Evolutionary conservation across 2,329 filamentous ascomycete species (phyloP).

Genomic region (Cladophialophora immunda): DNA sequence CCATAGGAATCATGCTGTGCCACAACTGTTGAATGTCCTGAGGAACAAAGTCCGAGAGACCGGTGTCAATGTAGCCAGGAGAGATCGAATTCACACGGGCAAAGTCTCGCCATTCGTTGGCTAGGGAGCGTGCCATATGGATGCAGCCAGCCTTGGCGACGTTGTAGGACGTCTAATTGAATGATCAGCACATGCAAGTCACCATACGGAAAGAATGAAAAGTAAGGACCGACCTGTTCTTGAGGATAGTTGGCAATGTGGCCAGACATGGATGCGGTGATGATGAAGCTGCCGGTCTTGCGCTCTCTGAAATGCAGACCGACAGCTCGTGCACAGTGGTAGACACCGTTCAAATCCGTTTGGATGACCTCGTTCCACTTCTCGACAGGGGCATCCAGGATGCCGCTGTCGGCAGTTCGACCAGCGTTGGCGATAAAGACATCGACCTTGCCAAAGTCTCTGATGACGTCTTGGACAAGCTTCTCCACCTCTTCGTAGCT

Average conservation of each 20-base stretch:
- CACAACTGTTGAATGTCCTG: constrained; percentile 66
- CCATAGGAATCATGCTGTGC: constrained; percentile 68
- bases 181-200: constrained; percentile 2
- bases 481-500: constrained; percentile 65
- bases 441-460: constrained; percentile 76
- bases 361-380: constrained; percentile 81
- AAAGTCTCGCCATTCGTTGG: constrained; percentile 75
- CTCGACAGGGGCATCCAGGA: constrained; percentile 74
- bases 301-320: constrained; percentile 78
- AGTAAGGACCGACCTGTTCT: constrained; percentile 58
- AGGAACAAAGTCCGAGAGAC: constrained; percentile 69
- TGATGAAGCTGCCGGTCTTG: constrained; percentile 70
- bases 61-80: constrained; percentile 74
- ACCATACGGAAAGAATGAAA: constrained; percentile 42
- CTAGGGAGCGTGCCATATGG: constrained; percentile 69
- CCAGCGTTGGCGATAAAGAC: constrained; percentile 76
- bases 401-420: constrained; percentile 72
- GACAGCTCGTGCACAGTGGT: constrained; percentile 88
- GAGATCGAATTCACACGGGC: constrained; percentile 74
- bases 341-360: constrained; percentile 85
- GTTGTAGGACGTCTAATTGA: constrained; percentile 64
- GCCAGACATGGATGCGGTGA: constrained; percentile 70
- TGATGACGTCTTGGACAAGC: constrained; percentile 67
- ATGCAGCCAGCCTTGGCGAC: constrained; percentile 73
- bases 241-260: constrained; percentile 67